Conservation (phyloP, 495 filamentous ascomycete genomes). For the Aspergillus haitiensis region DNA sequence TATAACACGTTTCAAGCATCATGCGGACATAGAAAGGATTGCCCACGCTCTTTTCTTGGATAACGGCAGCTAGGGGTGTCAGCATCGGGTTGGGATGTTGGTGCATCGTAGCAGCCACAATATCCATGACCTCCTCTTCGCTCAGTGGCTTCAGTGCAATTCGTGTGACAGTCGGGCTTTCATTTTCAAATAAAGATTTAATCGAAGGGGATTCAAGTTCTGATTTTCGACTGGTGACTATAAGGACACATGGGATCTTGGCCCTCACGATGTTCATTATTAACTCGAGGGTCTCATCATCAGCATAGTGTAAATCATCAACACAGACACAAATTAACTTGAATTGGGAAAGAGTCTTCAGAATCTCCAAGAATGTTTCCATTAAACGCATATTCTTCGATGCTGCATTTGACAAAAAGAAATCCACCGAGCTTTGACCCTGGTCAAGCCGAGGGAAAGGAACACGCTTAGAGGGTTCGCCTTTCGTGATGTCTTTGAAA, state of each 20-base stretch:
- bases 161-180: slow-evolving; percentile 56
- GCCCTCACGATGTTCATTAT: slow-evolving; percentile 70
- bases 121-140: slow-evolving; percentile 73
- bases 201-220: slow-evolving; percentile 42
- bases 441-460: slow-evolving; percentile 37
- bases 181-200: slow-evolving; percentile 44
- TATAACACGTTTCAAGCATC: slow-evolving; percentile 84
- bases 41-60: slow-evolving; percentile 78
- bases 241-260: slow-evolving; percentile 74
- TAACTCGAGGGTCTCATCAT: slow-evolving; percentile 79
- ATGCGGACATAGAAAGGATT: slow-evolving; percentile 89
- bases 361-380: slow-evolving; percentile 81
- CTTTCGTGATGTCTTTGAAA: slow-evolving; percentile 31
- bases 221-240: slow-evolving; percentile 54
- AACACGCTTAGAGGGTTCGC: slow-evolving; percentile 38
- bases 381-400: slow-evolving; percentile 75
- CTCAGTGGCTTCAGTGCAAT: slow-evolving; percentile 65
- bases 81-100: slow-evolving; percentile 38
- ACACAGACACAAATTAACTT: slow-evolving; percentile 81
- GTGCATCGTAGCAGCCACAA: slow-evolving; percentile 73
- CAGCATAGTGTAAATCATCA: slow-evolving; percentile 85
- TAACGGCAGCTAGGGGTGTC: slow-evolving; percentile 59
- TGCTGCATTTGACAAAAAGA: slow-evolving; percentile 65
- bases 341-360: slow-evolving; percentile 71
- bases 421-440: slow-evolving; percentile 64